phyloP scores from a whole-genome alignment of 116 monocot species.

The Posidonia oceanica region DNA sequence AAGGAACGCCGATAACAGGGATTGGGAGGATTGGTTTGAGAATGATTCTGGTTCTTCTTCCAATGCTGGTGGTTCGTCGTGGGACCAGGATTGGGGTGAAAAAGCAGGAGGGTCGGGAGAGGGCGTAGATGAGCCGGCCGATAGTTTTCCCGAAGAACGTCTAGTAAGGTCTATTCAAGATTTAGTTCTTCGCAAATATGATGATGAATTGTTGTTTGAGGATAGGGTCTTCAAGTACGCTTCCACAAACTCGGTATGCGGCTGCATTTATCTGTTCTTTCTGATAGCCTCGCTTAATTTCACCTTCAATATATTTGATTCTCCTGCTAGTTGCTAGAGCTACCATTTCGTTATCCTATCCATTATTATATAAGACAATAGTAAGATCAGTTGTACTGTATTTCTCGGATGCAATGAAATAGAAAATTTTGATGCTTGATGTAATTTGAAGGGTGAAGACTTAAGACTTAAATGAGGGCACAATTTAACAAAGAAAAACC shows the following conservation, averaged over 20 bases:
- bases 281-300: neutral
- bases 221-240: conserved; percentile 84
- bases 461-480: too few relatives aligned
- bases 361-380: too few relatives aligned
- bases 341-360: too few relatives aligned
- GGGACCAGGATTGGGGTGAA: conserved; percentile 24
- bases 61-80: conserved; percentile 12
- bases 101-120: neutral
- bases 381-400: too few relatives aligned
- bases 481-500: too few relatives aligned
- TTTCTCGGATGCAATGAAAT: neutral
- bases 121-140: conserved; percentile 10
- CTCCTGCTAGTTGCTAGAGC: neutral
- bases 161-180: conserved; percentile 30
- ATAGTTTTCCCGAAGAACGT: conserved; percentile 26
- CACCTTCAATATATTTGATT: neutral
- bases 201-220: conserved; percentile 81
- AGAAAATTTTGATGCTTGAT: neutral
- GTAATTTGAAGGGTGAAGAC: too few relatives aligned
- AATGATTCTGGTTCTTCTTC: neutral
- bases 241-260: conserved; percentile 67
- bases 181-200: conserved; percentile 18
- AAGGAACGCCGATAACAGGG: conserved; percentile 33
- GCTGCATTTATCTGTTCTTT: neutral
- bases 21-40: conserved; percentile 86